Conservation (phyloP, 1,284 basidiomycete genomes). For the Apiotrichum laibachii region DNA sequence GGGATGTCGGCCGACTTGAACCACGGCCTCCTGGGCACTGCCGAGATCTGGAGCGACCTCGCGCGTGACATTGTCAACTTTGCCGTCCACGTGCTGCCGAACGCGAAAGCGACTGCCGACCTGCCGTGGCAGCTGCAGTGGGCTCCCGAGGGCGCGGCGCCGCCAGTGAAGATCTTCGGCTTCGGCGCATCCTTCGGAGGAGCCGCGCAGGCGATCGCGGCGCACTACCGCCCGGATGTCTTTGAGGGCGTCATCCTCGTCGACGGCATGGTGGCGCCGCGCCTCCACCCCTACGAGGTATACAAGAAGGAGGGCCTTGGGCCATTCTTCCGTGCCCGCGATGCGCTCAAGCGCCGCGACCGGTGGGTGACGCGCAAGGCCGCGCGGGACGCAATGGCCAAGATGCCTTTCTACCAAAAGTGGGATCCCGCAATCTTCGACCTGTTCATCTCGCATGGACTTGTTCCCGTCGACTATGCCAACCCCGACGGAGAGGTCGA, state of each 20-base stretch:
- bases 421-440: constrained; percentile 31
- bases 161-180: constrained; percentile 3
- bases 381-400: constrained; percentile 1
- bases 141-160: constrained; percentile 7
- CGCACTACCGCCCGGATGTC: constrained; percentile 6
- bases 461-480: constrained; percentile 51
- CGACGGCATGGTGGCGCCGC: constrained; percentile 53
- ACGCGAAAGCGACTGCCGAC: background rate
- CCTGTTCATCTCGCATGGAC: constrained; percentile 65
- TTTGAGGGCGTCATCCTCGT: constrained; percentile 57
- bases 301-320: background rate
- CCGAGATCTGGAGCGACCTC: constrained; percentile 44
- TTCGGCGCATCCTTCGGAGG: constrained; percentile 73
- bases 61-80: constrained; percentile 48
- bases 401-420: constrained; percentile 6
- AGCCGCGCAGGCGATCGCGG: constrained; percentile 2
- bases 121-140: constrained; percentile 11
- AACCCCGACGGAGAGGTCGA: constrained; percentile 27
- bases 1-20: constrained; percentile 72
- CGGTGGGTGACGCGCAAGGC: constrained; percentile 5
- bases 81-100: constrained; percentile 53
- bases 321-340: constrained; percentile 5
- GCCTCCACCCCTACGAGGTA: background rate
- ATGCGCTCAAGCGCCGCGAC: constrained; percentile 16
- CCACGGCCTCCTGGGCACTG: constrained; percentile 53